phyloP scores from a whole-genome alignment of 164 flowering plant species.

The Dillenia suffruticosa region DNA sequence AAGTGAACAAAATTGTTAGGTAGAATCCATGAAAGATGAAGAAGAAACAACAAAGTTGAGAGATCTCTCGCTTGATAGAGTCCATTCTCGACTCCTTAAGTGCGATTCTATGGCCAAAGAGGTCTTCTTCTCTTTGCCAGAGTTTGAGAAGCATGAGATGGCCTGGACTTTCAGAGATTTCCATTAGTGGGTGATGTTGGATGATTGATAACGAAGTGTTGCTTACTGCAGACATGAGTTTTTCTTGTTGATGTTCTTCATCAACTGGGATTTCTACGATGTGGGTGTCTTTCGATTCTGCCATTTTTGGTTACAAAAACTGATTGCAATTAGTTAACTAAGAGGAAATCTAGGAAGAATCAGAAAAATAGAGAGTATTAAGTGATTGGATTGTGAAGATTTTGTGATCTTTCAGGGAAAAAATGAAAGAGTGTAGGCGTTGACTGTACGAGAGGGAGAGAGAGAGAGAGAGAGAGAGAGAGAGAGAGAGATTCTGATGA shows the following conservation, averaged over 20 bases:
- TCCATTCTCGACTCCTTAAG: slow-evolving; percentile 57
- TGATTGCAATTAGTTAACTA: too few species aligned
- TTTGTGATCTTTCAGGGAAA: too few species aligned
- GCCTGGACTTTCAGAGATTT: slow-evolving; percentile 85
- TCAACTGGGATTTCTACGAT: slow-evolving; percentile 74
- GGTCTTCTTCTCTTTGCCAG: slow-evolving; percentile 82
- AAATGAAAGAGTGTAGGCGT: too few species aligned
- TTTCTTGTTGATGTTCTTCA: slow-evolving; percentile 37
- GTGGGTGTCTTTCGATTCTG: slow-evolving; percentile 46
- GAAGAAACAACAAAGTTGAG: slow-evolving; percentile 69
- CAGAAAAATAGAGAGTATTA: too few species aligned
- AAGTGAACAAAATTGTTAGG: slow-evolving; percentile 53
- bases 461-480: too few species aligned
- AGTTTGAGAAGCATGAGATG: slow-evolving; percentile 90
- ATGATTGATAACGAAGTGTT: slow-evolving; percentile 28
- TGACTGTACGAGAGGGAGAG: too few species aligned
- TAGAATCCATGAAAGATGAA: slow-evolving; percentile 61
- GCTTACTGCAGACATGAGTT: slow-evolving; percentile 10
- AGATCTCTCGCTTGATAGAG: slow-evolving; percentile 45
- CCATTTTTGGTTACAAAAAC: slow-evolving; percentile 31
- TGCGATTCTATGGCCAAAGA: slow-evolving; percentile 40
- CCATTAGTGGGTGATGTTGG: slow-evolving; percentile 79
- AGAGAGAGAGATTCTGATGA: too few species aligned
- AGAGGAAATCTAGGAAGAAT: too few species aligned
- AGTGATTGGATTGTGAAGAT: too few species aligned